Conservation (phyloP, 192 early-diverging fungal genomes). For the Linnemannia hyalina region DNA sequence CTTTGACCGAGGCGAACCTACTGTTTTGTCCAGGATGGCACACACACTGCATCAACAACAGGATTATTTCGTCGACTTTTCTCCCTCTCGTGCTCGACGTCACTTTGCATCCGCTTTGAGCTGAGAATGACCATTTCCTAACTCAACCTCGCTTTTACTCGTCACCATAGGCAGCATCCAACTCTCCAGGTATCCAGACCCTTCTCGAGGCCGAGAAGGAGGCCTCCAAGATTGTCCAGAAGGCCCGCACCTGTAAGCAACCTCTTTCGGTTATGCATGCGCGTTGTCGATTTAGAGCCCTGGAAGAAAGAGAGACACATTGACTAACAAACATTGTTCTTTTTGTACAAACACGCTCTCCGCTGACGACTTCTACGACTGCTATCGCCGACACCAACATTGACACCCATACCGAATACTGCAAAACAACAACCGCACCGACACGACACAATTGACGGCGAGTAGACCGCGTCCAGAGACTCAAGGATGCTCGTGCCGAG, state of each 20-base stretch:
- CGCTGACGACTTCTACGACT: too few relatives aligned
- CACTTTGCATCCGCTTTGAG: background rate
- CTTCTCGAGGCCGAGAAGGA: constrained; percentile 98
- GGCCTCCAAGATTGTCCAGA: constrained; percentile 92
- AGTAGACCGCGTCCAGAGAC: constrained; percentile 87
- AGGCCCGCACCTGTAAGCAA: constrained; percentile 87
- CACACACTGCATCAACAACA: too few relatives aligned
- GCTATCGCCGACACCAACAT: too few relatives aligned
- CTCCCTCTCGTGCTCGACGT: background rate
- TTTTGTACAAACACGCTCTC: too few relatives aligned
- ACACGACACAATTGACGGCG: background rate
- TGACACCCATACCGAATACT: too few relatives aligned
- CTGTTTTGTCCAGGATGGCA: too few relatives aligned
- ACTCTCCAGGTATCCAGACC: constrained; percentile 93
- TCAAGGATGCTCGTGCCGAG: constrained; percentile 96
- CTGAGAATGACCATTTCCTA: background rate
- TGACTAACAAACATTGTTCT: background rate
- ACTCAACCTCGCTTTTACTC: background rate
- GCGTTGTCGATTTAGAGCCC: background rate
- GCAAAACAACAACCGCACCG: background rate
- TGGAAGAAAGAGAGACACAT: background rate
- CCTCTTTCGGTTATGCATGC: background rate
- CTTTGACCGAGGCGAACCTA: too few relatives aligned
- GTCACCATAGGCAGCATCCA: constrained; percentile 63
- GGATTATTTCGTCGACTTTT: background rate